Evolutionary conservation across 2,329 filamentous ascomycete species (phyloP).

Genomic region (Pseudogymnoascus verrucosus): DNA sequence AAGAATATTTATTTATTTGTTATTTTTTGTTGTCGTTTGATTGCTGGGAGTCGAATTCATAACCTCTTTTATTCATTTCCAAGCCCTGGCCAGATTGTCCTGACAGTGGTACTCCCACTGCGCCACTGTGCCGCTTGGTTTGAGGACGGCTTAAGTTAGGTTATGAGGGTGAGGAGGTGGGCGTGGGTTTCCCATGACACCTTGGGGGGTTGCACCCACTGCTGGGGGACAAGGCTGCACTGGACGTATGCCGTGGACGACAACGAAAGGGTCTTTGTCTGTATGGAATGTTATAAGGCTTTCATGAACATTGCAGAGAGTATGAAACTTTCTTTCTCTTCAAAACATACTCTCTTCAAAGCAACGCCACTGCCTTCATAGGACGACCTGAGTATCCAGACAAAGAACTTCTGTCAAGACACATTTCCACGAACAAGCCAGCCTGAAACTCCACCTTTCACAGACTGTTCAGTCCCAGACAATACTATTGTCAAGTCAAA

Average conservation of each 20-base stretch:
- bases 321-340: background rate
- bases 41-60: background rate
- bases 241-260: background rate
- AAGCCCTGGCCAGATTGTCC: constrained; percentile 5
- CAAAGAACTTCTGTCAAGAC: background rate
- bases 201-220: background rate
- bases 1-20: background rate
- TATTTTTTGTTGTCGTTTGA: background rate
- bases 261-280: background rate
- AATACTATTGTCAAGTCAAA: background rate
- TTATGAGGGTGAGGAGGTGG: background rate
- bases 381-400: background rate
- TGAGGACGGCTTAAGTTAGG: background rate
- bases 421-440: background rate
- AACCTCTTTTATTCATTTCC: background rate
- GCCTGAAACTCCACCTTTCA: too few relatives aligned
- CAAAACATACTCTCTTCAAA: background rate
- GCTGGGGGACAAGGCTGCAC: background rate
- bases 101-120: constrained; percentile 6
- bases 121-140: constrained; percentile 3
- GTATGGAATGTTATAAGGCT: background rate
- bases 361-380: background rate
- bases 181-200: background rate
- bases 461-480: background rate
- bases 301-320: background rate